Conservation (phyloP, 176 grass and related monocot species). For the bread wheat (Triticum aestivum) region IWGSC_CS_RefSeq_v2.1 NC_057798.1:495354911-495355410, state of each 20-base stretch:
- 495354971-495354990: slow-evolving; percentile 60
- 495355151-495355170: slow-evolving; percentile 66
- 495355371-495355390: slow-evolving; percentile 95
- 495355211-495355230: slow-evolving; percentile 56
- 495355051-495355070: slow-evolving; percentile 74
- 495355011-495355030: slow-evolving; percentile 73
- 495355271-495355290: slow-evolving; percentile 85
- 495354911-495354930: slow-evolving; percentile 71
- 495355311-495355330: slow-evolving; percentile 81
- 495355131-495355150: slow-evolving; percentile 80
- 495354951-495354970: slow-evolving; percentile 67
- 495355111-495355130: slow-evolving; percentile 61
- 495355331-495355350: slow-evolving; percentile 87
- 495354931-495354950: slow-evolving; percentile 90
- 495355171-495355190: slow-evolving; percentile 80
- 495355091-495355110: slow-evolving; percentile 66
- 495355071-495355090: slow-evolving; percentile 69
- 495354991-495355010: slow-evolving; percentile 82
- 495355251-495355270: slow-evolving; percentile 61
- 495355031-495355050: slow-evolving; percentile 88
- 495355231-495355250: slow-evolving; percentile 74
- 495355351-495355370: slow-evolving; percentile 95
- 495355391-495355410: slow-evolving; percentile 60
- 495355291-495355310: slow-evolving; percentile 87
- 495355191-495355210: slow-evolving; percentile 65